Conservation (phyloP, 805 yeast species). For the Candida ulmi region DNA sequence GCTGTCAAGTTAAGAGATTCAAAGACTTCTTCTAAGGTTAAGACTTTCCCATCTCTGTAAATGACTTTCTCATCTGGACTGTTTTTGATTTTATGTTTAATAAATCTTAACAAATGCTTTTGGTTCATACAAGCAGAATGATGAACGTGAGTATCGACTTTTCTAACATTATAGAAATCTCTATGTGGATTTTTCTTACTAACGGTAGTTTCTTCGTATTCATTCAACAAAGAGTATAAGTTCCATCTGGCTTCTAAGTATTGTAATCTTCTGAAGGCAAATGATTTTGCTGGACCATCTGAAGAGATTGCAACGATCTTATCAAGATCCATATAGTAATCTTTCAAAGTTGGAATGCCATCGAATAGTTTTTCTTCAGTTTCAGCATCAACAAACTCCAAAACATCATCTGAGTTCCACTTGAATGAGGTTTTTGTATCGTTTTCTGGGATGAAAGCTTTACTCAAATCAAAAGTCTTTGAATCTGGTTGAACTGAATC, state of each 20-base stretch:
- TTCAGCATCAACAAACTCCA: slow-evolving; percentile 45
- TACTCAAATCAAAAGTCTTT: slow-evolving; percentile 34
- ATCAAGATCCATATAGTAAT: slow-evolving; percentile 81
- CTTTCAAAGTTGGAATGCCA: slow-evolving; percentile 75
- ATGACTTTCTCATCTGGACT: slow-evolving; percentile 86
- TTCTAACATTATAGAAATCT: slow-evolving; percentile 93
- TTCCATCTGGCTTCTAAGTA: slow-evolving; percentile 97
- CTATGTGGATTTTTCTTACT: slow-evolving; percentile 93
- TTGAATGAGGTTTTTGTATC: slow-evolving; percentile 38
- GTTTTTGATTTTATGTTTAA: slow-evolving; percentile 89
- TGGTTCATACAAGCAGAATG: slow-evolving; percentile 99
- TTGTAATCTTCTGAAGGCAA: slow-evolving; percentile 90
- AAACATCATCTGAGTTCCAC: slow-evolving; percentile 62
- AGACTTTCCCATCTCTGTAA: slow-evolving; percentile 83
- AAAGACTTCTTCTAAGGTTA: slow-evolving; percentile 86
- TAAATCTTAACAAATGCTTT: slow-evolving; percentile 89
- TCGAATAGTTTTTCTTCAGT: slow-evolving; percentile 35
- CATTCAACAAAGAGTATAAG: slow-evolving; percentile 79
- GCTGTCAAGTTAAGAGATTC: slow-evolving; percentile 87
- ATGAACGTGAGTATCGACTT: slow-evolving; percentile 97
- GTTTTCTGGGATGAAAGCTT: slow-evolving; percentile 44
- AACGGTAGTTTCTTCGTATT: slow-evolving; percentile 86
- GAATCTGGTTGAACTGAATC: slow-evolving; percentile 35
- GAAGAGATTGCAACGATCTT: slow-evolving; percentile 68
- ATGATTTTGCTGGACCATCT: slow-evolving; percentile 95